Percentiles rank a stretch among this genome's conserved stretches.
Evolutionary conservation across 2,329 filamentous ascomycete species (phyloP).

Genomic region (Ophiosphaerella herpotricha): DNA sequence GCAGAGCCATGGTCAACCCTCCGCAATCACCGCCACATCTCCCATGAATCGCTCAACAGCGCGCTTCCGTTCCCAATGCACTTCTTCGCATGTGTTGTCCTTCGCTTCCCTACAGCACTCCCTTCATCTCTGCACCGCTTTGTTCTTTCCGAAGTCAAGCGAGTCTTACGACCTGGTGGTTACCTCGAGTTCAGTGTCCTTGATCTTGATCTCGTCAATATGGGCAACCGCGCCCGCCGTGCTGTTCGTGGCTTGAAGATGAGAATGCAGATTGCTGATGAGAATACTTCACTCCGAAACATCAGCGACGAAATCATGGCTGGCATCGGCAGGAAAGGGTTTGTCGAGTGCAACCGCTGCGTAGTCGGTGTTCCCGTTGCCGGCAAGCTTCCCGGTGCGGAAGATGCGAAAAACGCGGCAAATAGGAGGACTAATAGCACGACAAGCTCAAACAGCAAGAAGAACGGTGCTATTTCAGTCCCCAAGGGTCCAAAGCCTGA

Average conservation of each 20-base stretch:
- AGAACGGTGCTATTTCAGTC: constrained; percentile 12
- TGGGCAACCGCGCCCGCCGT: constrained; percentile 72
- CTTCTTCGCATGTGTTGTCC: constrained; percentile 76
- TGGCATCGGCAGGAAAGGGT: constrained; percentile 70
- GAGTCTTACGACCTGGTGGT: constrained; percentile 77
- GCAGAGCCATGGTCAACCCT: constrained; percentile 44
- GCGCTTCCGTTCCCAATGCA: constrained; percentile 77
- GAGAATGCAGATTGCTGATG: constrained; percentile 64
- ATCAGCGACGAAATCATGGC: constrained; percentile 63
- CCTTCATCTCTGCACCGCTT: constrained; percentile 71
- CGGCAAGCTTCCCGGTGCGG: constrained; percentile 48
- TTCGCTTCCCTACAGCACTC: constrained; percentile 74
- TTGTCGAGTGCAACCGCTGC: constrained; percentile 74
- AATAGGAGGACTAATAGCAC: constrained; percentile 36
- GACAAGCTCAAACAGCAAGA: constrained; percentile 27
- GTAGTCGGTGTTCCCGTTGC: constrained; percentile 77
- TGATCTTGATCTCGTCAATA: constrained; percentile 80
- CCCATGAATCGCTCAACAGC: constrained; percentile 64
- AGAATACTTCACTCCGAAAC: constrained; percentile 63
- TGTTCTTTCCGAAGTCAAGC: constrained; percentile 74
- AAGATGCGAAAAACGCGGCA: constrained; percentile 26
- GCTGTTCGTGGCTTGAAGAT: constrained; percentile 74
- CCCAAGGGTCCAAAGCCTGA: constrained; percentile 34
- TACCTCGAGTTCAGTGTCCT: constrained; percentile 79
- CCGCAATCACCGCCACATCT: constrained; percentile 75